These are phyloP conservation scores for Calonectria pauciramosa DNA, from an alignment of 2,329 filamentous ascomycete species.

Conservation along the genomic window DNA sequence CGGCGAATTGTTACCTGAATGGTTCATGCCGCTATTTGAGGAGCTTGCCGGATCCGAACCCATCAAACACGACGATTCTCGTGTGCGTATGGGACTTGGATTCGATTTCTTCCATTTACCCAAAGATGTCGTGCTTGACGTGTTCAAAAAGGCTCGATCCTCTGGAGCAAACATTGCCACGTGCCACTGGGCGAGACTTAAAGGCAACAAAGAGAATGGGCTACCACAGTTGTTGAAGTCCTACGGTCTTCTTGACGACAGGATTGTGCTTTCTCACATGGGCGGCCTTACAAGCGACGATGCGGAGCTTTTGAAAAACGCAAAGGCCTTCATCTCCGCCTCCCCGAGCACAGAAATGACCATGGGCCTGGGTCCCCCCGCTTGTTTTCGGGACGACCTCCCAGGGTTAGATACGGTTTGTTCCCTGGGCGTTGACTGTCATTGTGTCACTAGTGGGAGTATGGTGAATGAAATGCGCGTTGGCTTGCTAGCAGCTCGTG, in stretches of 20 bases:
- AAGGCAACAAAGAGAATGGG: background rate
- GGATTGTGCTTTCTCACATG: background rate
- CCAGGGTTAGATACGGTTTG: background rate
- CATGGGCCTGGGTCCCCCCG: background rate
- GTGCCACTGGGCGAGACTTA: background rate
- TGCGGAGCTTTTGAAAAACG: background rate
- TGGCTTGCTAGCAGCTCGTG: background rate
- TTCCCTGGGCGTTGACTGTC: background rate
- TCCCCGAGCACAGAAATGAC: background rate
- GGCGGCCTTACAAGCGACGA: background rate
- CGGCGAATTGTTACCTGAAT: background rate
- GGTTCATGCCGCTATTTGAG: background rate
- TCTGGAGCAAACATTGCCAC: background rate
- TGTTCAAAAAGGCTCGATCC: background rate
- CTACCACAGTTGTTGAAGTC: background rate
- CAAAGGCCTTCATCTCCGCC: background rate
- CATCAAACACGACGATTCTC: background rate
- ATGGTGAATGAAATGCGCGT: background rate
- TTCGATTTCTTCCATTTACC: background rate
- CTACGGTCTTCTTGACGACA: background rate
- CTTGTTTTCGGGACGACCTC: background rate
- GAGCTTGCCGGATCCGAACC: background rate
- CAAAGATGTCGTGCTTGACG: background rate
- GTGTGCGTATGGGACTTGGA: background rate
- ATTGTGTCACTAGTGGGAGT: background rate